Base-by-base conservation (phyloP, 257 asterid genomes). In the Sherardia arvensis region DNA sequence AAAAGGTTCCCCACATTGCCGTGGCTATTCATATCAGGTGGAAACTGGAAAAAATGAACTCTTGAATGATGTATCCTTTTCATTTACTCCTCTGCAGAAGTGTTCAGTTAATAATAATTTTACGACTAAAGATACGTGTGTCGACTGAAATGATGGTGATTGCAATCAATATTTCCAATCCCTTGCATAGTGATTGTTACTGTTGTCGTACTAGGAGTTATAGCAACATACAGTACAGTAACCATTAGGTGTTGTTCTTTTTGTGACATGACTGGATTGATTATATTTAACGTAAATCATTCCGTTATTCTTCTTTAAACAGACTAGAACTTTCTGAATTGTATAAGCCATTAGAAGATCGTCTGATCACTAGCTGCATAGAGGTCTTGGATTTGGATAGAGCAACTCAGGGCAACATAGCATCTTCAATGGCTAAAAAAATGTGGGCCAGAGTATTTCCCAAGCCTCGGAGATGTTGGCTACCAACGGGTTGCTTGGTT, bases 401-500 rank as follows among this genome's bases (percentile, higher is more conserved):
- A 64, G 64, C 30, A 58, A 67, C 79, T 65, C 80, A 15, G 43
- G 88, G 93, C 74, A 87, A 78, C 76, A 61, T 49, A 65, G 68
- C 75, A 7, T 63, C 75, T 68, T 77, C 90, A 62, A 32, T 74
- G 49, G 78, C 85, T 29, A 77, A 73, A 67, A 76, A 62, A 26
- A 59, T 78, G 67, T 80, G 63, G 86, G 78, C 97, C 64, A 89
- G 83, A 81, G 67, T 87, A 65, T 71, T 85, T 60, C 97, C 99
- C 47, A 87, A 79, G 81, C 92, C 99, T 71, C 90, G 92, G 73
- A 79, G 91, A 79, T 83, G 92, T 80, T 93, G 99, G 99, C 84
- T 93, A 66, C 99, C 99, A 26, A 93, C 96, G 57, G 92, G 99
- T 68, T 93, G 95, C 77, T 75, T 90, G 82, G 99, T 93, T 83